Evolutionary conservation across 352 stramenopile genomes (phyloP).

Genomic region (Albugo candida): DNA sequence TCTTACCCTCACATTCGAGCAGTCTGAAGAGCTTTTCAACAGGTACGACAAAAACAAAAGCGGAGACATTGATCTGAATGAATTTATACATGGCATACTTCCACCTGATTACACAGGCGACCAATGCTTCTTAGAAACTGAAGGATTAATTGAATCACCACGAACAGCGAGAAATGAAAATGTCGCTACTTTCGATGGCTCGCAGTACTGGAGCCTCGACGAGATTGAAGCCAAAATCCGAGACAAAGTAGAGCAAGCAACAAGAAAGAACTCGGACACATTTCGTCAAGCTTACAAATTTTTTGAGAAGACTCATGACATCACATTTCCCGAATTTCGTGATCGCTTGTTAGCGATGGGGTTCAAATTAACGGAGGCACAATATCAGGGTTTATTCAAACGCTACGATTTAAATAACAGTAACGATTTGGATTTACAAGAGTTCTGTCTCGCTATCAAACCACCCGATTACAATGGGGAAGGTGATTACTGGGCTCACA

Average conservation of each 20-base stretch:
- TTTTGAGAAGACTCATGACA: constrained; percentile 55
- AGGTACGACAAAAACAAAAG: constrained; percentile 54
- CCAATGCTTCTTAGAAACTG: constrained; percentile 28
- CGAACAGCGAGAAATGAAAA: constrained; percentile 18
- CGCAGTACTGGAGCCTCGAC: constrained; percentile 54
- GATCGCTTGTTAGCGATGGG: constrained; percentile 44
- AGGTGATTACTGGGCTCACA: constrained; percentile 55
- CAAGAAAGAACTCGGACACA: constrained; percentile 55
- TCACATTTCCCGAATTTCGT: constrained; percentile 55
- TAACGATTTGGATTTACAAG: constrained; percentile 60
- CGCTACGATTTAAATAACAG: constrained; percentile 63
- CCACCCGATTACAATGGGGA: constrained; percentile 63
- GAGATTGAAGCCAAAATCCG: constrained; percentile 58
- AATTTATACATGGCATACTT: constrained; percentile 63
- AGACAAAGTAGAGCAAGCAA: constrained; percentile 66
- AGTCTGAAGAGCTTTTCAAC: constrained; percentile 40
- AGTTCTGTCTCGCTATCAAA: constrained; percentile 62
- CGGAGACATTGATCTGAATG: constrained; percentile 57
- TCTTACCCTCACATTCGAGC: constrained; percentile 23
- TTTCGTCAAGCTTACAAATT: constrained; percentile 67
- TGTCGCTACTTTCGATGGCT: constrained; percentile 59
- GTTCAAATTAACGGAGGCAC: constrained; percentile 38
- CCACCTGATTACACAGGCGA: constrained; percentile 49
- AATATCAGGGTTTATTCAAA: constrained; percentile 40
- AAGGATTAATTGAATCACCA: constrained; percentile 31